phyloP scores from a whole-genome alignment of 768 basidiomycete species.

The Russula earlei region DNA sequence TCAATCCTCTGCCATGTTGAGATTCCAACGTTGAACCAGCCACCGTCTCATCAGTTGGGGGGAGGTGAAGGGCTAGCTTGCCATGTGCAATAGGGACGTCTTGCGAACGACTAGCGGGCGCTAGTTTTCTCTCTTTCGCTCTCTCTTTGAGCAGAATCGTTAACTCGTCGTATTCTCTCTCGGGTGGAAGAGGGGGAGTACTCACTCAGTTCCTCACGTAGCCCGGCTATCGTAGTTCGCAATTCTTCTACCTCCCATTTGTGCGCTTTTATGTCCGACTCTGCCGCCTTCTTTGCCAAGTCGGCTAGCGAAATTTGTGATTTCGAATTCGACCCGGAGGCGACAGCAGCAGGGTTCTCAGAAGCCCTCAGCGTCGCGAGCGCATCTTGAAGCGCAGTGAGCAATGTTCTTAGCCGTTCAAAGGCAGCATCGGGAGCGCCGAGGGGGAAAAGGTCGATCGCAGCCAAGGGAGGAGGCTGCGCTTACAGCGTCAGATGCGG shows the following conservation, averaged over 20 bases:
- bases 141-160: slow-evolving; percentile 6
- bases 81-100: background rate
- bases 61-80: background rate
- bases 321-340: background rate
- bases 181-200: background rate
- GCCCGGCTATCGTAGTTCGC: slow-evolving; percentile 38
- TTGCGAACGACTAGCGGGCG: slow-evolving; percentile 17
- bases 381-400: slow-evolving; percentile 23
- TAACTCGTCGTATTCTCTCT: background rate
- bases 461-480: slow-evolving; percentile 23
- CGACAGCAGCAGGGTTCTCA: background rate
- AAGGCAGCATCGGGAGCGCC: slow-evolving; percentile 22
- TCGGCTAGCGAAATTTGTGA: slow-evolving; percentile 9
- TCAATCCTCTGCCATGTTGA: background rate
- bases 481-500: background rate
- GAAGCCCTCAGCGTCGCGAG: slow-evolving; percentile 10
- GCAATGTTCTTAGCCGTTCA: slow-evolving; percentile 22
- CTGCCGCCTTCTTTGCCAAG: slow-evolving; percentile 12
- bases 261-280: slow-evolving; percentile 20
- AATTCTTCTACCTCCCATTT: slow-evolving; percentile 42
- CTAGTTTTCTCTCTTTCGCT: slow-evolving; percentile 40
- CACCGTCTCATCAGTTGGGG: slow-evolving; percentile 33
- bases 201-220: slow-evolving; percentile 54
- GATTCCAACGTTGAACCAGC: background rate
- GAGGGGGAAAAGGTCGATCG: slow-evolving; percentile 24